A percentile compares a stretch with the other conserved stretches of the same genome.
These are phyloP conservation scores for Polyporus arcularius DNA, from an alignment of 768 basidiomycete genomes.

Conservation along the genomic window DNA sequence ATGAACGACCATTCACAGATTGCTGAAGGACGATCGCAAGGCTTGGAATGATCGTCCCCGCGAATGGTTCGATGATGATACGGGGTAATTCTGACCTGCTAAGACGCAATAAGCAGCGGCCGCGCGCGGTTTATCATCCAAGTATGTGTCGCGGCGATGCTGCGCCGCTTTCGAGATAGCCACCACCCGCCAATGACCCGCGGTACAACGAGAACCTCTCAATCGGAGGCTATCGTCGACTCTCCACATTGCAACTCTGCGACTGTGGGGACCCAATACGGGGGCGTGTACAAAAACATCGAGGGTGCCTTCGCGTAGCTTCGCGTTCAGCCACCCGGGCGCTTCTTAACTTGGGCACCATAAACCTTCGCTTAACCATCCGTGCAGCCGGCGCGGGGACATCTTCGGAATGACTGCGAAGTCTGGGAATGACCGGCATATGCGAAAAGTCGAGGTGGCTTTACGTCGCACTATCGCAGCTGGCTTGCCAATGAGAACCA, in stretches of 20 bases:
- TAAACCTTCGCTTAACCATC: too few relatives aligned
- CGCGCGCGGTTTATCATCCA: not conserved
- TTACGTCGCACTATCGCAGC: too few relatives aligned
- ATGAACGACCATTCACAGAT: too few relatives aligned
- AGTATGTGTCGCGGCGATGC: not conserved
- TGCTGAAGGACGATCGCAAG: too few relatives aligned
- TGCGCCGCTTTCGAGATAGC: not conserved
- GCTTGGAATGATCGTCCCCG: not conserved
- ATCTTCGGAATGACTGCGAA: too few relatives aligned
- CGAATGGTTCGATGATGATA: not conserved
- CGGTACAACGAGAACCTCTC: not conserved
- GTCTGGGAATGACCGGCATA: too few relatives aligned
- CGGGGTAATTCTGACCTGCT: not conserved
- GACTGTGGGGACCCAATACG: not conserved
- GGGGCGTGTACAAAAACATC: conserved; percentile 10
- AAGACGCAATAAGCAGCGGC: not conserved
- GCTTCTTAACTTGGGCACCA: not conserved
- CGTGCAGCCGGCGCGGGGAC: too few relatives aligned
- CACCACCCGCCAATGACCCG: too few relatives aligned
- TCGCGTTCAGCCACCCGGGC: not conserved
- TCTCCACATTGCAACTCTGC: not conserved
- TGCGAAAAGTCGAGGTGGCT: too few relatives aligned
- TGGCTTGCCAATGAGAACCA: not conserved
- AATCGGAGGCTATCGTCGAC: not conserved
- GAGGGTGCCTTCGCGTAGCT: conserved; percentile 8